These are phyloP conservation scores for Phoma sp. DNA, from an alignment of 2,329 filamentous ascomycete genomes.

Conservation along the genomic window DNA sequence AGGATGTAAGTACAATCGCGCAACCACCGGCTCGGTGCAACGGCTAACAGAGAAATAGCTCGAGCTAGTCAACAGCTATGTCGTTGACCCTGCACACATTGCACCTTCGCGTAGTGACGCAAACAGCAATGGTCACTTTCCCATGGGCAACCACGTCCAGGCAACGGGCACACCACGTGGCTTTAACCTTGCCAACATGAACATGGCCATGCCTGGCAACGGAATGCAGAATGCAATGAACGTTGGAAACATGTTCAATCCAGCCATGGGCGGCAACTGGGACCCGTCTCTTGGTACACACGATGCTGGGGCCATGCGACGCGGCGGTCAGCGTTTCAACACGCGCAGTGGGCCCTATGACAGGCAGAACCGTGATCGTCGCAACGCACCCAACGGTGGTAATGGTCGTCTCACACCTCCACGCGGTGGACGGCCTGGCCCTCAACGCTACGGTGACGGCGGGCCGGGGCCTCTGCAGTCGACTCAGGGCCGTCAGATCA, in stretches of 20 bases:
- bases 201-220: constrained; percentile 64
- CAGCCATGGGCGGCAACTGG: constrained; percentile 60
- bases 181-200: constrained; percentile 82
- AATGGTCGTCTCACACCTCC: constrained; percentile 56
- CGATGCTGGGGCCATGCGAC: constrained; percentile 53
- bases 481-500: constrained; percentile 88
- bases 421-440: constrained; percentile 54
- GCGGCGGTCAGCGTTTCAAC: constrained; percentile 48
- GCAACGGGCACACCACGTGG: constrained; percentile 86
- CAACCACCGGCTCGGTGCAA: not conserved
- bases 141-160: constrained; percentile 72
- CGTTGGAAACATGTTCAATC: constrained; percentile 57
- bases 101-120: constrained; percentile 91
- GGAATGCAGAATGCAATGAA: constrained; percentile 50
- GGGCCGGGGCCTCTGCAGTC: constrained; percentile 86
- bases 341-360: constrained; percentile 51
- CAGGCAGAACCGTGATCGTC: constrained; percentile 46
- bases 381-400: constrained; percentile 56
- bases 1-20: constrained; percentile 71
- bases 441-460: constrained; percentile 77
- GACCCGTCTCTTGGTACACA: constrained; percentile 54
- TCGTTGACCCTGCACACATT: constrained; percentile 92
- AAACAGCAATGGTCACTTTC: constrained; percentile 95
- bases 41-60: constrained; percentile 61
- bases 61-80: constrained; percentile 89